Evolutionary conservation across 345 rosid genomes (phyloP).

Genomic region (Hibiscus mutabilis): DNA sequence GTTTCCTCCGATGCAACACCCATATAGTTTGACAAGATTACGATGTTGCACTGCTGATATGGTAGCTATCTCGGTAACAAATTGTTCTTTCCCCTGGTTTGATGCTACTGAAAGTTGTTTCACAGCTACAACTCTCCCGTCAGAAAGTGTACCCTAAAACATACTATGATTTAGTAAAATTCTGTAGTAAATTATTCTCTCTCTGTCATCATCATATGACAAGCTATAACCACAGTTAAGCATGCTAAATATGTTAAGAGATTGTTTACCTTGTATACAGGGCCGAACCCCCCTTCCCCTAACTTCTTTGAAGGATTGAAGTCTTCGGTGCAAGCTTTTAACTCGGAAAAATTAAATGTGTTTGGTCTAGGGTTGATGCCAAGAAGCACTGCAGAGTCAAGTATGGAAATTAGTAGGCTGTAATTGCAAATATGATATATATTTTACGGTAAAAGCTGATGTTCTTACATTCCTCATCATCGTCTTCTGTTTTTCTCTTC

Average conservation of each 20-base stretch:
- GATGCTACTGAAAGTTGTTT: slow-evolving; percentile 31
- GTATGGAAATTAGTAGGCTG: neutral
- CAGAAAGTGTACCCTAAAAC: slow-evolving; percentile 26
- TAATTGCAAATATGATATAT: too few species aligned
- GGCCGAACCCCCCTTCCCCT: slow-evolving; percentile 35
- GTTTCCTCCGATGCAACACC: slow-evolving; percentile 59
- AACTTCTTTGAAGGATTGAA: slow-evolving; percentile 28
- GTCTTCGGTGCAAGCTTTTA: slow-evolving; percentile 26
- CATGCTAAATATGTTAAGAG: neutral
- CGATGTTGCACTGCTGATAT: slow-evolving; percentile 51
- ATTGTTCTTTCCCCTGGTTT: slow-evolving; percentile 30
- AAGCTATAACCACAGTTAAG: neutral
- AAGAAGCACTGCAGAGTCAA: slow-evolving; percentile 22
- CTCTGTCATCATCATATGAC: neutral
- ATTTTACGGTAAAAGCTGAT: neutral
- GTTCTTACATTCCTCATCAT: slow-evolving; percentile 22
- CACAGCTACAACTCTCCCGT: slow-evolving; percentile 34
- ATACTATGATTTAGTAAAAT: neutral
- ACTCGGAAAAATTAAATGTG: slow-evolving; percentile 26
- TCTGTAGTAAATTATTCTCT: neutral
- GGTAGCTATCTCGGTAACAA: slow-evolving; percentile 27
- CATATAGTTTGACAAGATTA: slow-evolving; percentile 61
- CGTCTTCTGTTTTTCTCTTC: neutral
- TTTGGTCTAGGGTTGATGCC: slow-evolving; percentile 21
- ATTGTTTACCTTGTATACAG: slow-evolving; percentile 29